Evolutionary conservation across 176 grass and related monocot genomes (phyloP).

Genomic region (Elaeis guineensis): DNA sequence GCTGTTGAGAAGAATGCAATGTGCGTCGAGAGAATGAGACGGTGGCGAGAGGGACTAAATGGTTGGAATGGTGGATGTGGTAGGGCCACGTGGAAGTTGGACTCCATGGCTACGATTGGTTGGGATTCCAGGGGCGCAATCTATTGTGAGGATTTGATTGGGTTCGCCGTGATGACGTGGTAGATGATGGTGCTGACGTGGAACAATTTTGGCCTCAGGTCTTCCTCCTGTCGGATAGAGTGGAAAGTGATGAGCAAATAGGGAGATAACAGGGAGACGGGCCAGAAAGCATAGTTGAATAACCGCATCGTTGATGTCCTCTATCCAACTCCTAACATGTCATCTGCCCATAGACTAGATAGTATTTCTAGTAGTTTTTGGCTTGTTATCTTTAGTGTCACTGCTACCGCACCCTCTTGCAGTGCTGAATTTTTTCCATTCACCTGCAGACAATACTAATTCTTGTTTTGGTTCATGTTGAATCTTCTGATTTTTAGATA

Average conservation of each 20-base stretch:
- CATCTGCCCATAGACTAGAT: too few relatives aligned
- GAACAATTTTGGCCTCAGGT: slow-evolving; percentile 22
- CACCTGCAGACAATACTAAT: too few relatives aligned
- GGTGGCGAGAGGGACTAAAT: slow-evolving; percentile 42
- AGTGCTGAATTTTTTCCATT: too few relatives aligned
- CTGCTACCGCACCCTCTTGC: too few relatives aligned
- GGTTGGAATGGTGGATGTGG: slow-evolving; percentile 56
- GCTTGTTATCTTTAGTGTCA: too few relatives aligned
- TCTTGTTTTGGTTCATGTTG: too few relatives aligned
- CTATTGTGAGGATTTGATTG: slow-evolving; percentile 54
- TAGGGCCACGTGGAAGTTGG: slow-evolving; percentile 51
- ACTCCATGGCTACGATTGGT: slow-evolving; percentile 50
- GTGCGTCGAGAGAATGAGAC: slow-evolving; percentile 25
- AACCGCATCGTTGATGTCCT: too few relatives aligned
- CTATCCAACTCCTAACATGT: too few relatives aligned
- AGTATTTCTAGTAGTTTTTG: too few relatives aligned
- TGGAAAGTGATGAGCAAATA: too few relatives aligned
- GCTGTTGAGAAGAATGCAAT: neutral
- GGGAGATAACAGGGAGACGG: too few relatives aligned
- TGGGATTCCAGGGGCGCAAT: slow-evolving; percentile 26
- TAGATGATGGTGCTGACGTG: slow-evolving; percentile 52
- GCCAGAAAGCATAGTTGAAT: neutral
- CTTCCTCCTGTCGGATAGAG: slow-evolving; percentile 17
- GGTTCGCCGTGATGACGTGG: slow-evolving; percentile 38
- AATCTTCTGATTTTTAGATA: too few relatives aligned